Evolutionary conservation across 352 stramenopile genomes (phyloP).

Genomic region (Phytopythium chamaehyphon): DNA sequence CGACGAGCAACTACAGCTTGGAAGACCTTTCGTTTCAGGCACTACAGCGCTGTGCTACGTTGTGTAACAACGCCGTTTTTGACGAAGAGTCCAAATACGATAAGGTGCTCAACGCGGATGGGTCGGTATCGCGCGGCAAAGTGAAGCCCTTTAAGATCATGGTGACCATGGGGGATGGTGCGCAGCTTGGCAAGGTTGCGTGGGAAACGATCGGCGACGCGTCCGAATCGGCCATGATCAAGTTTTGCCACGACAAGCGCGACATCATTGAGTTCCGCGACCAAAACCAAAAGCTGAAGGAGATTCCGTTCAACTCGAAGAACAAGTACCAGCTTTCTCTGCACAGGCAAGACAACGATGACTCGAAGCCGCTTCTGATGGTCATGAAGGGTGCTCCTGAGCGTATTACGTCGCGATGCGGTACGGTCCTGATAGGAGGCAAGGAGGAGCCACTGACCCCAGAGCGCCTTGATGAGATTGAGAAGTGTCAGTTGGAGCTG

Average conservation of each 20-base stretch:
- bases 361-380: conserved; percentile 53
- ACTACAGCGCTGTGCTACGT: conserved; percentile 79
- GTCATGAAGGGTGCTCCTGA: conserved; percentile 97
- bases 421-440: conserved; percentile 59
- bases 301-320: conserved; percentile 83
- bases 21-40: conserved; percentile 42
- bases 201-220: conserved; percentile 76
- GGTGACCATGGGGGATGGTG: conserved; percentile 32
- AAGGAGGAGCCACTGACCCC: conserved; percentile 85
- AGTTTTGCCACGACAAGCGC: conserved; percentile 67
- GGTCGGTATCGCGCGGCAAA: conserved; percentile 36
- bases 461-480: conserved; percentile 82
- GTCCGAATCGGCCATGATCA: conserved; percentile 84
- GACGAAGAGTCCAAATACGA: conserved; percentile 73
- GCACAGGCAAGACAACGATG: conserved; percentile 76
- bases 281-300: conserved; percentile 54
- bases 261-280: conserved; percentile 65
- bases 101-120: conserved; percentile 40
- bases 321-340: conserved; percentile 85
- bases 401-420: conserved; percentile 91
- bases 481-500: conserved; percentile 40
- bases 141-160: conserved; percentile 59
- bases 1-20: conserved; percentile 48
- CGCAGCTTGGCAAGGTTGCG: conserved; percentile 40
- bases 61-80: conserved; percentile 88